Evolutionary conservation across 257 asterid genomes (phyloP), one percentile per base, ranked within the genome.

Genomic region (Solanum dulcamara): DNA sequence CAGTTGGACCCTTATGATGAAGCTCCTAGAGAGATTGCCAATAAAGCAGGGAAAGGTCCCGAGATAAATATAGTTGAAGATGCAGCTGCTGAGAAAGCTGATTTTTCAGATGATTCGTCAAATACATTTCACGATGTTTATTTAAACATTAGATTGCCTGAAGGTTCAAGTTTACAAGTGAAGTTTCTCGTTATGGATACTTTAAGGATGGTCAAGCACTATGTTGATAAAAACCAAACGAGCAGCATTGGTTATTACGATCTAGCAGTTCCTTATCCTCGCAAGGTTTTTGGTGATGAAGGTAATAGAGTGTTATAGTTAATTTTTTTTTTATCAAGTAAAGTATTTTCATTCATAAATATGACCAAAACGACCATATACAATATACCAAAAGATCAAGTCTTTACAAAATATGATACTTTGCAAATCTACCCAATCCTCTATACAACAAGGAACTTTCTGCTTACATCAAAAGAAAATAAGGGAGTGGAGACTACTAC

Each of bases 191-290:
- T 90, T 86, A 86, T 48, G 89, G 96, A 92, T 91, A 92, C 94
- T 70, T 87, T 96, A 89, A 88, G 90, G 91, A 91, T 89, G 93
- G 97, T 96, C 85, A 92, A 92, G 86, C 91, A 91, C 85, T 91
- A 92, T 83, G 86, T 95, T 84, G 85, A 74, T 85, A 91, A 92
- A 80, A 93, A 93, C 77, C 91, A 85, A 88, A 68, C 89, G 35
- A 88, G 90, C 89, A 88, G 89, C 90, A 46, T 92, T 38, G 95
- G 97, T 86, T 83, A 97, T 88, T 96, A 91, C 48, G 88, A 91
- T 85, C 67, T 96, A 46, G 99, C 99, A 84, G 90, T 91, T 91
- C 98, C 99, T 77, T 96, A 96, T 91, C 99, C 99, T 88, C 98
- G 98, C 85, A 93, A 92, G 93, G 96, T 93, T 84, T 95, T 96